Evolutionary conservation across 1,139 yeast species (phyloP).

Genomic region (Kodamaea suecica): DNA sequence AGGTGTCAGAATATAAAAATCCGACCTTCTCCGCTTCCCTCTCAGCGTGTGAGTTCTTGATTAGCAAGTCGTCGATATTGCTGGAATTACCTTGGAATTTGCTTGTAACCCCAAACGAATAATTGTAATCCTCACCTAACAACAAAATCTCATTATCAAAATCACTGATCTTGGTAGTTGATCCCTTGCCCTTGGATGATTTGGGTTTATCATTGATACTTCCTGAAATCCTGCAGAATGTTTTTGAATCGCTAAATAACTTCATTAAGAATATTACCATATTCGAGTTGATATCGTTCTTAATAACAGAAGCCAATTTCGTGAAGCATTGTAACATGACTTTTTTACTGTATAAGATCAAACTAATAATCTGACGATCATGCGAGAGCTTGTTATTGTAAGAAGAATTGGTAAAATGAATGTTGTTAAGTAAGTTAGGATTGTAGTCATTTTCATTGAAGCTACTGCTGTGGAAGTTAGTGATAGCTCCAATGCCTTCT

Average conservation of each 20-base stretch:
- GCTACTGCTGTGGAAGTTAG: slow-evolving; percentile 27
- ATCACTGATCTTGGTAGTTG: slow-evolving; percentile 19
- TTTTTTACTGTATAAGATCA: slow-evolving; percentile 36
- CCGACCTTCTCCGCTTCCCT: slow-evolving; percentile 1
- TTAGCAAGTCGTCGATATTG: slow-evolving; percentile 26
- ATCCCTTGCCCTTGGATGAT: slow-evolving; percentile 19
- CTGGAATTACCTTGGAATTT: slow-evolving; percentile 23
- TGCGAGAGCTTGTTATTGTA: slow-evolving; percentile 22
- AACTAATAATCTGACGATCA: slow-evolving; percentile 30
- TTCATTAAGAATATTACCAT: slow-evolving; percentile 40
- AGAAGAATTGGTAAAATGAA: slow-evolving; percentile 28
- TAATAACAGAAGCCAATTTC: slow-evolving; percentile 28
- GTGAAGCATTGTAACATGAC: slow-evolving; percentile 33
- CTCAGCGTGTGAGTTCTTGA: slow-evolving; percentile 11
- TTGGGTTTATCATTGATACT: slow-evolving; percentile 27
- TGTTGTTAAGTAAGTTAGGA: slow-evolving; percentile 30
- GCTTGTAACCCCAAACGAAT: slow-evolving; percentile 42
- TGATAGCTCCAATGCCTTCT: slow-evolving; percentile 34
- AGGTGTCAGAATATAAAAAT: slow-evolving; percentile 5
- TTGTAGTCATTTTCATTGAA: slow-evolving; percentile 34
- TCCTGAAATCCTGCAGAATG: slow-evolving; percentile 25
- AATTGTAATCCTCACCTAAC: slow-evolving; percentile 34
- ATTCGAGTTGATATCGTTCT: slow-evolving; percentile 40
- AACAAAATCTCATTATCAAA: slow-evolving; percentile 21
- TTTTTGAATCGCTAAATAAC: slow-evolving; percentile 38